Evolutionary conservation across 176 grass and related monocot genomes (phyloP), one percentile per base, ranked within the genome.

Genomic region (Panicum miliaceum): DNA sequence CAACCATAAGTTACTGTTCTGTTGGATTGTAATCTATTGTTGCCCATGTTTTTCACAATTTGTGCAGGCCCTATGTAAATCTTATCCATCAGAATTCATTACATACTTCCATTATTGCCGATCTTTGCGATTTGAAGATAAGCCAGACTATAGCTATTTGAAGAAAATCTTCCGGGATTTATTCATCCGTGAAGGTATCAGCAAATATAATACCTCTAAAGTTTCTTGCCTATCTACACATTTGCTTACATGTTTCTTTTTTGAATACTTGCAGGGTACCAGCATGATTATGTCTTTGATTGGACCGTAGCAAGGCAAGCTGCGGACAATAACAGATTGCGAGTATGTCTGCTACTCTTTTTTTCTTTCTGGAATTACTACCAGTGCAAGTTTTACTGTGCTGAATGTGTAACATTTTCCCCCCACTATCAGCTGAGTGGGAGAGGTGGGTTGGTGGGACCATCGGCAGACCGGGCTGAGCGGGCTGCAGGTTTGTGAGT

Each of bases 81-180:
- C 88, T 76, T 90, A 92, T 89, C 90, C 94, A 43, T 54, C 90
- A 46, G 94, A 97, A 78, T 97, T 97, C 36, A 72, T 90, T 69
- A 92, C 92, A 11, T 97, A 97, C 82, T 97, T 97, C 84, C 94
- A 94, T 85, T 97, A 97, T 73, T 97, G 94, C 60, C 94, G 94
- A 54, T 97, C 94, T 77, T 85, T 97, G 85, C 85, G 92, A 64
- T 97, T 97, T 83, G 94, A 97, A 94, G 94, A 97, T 89, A 97
- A 94, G 77, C 94, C 94, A 53, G 92, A 97, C 84, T 97, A 97
- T 70, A 75, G 85, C 26, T 97, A 94, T 90, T 82, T 94, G 86
- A 97, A 94, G 73, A 94, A 67, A 73, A 73, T 92, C 67, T 97
- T 97, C 45, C 90, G 94, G 27, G 94, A 97, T 75, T 75, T 97